Base-by-base conservation (phyloP, 805 yeast species). In the Starmerella riodocensis region DNA sequence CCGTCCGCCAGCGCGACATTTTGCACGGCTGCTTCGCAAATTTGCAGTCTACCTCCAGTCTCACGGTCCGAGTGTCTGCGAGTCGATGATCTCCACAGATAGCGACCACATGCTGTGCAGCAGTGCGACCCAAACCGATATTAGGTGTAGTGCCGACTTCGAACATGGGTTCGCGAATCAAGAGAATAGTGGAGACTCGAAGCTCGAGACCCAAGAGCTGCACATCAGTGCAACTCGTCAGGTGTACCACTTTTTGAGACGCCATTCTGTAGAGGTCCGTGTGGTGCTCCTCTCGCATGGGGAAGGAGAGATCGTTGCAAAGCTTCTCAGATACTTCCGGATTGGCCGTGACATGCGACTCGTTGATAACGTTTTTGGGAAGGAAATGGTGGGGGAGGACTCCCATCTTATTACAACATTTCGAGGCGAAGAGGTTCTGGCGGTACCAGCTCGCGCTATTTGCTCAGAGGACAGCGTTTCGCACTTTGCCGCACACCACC, bases 191-290 rank as follows among this genome's bases (percentile, higher is more conserved):
- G n/a, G n/a, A n/a, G n/a, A 24, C 26, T 12, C 26, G 12, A 24
- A 24, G 26, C 26, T 24, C 23, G 36, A 33, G 17, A 6, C 28
- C 12, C 11, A 36, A 16, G 32, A 33, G 18, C 14, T 17, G 6
- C 16, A 17, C 23, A 33, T 20, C 13, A 29, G 32, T 14, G 34
- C 43, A 4, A 29, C 40, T 9, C 30, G 43, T 3, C 32, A 25
- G 20, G 43, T 40, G 4, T 40, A 30, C 22, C 43, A 40, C 21
- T 18, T 26, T 12, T 18, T 40, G 18, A 27, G 43, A 16, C 7
- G 34, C 9, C 36, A 40, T 19, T 23, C 43, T 4, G 34, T 32
- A 9, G 43, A 40, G 18, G 31, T 40, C 17, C 39, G 43, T 5
- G 40, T 40, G 5, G 35, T 40, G n/a, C 26, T 40, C 12, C 22